Base-by-base conservation (phyloP, 306 rosid species). In the Lathyrus aphaca region DNA sequence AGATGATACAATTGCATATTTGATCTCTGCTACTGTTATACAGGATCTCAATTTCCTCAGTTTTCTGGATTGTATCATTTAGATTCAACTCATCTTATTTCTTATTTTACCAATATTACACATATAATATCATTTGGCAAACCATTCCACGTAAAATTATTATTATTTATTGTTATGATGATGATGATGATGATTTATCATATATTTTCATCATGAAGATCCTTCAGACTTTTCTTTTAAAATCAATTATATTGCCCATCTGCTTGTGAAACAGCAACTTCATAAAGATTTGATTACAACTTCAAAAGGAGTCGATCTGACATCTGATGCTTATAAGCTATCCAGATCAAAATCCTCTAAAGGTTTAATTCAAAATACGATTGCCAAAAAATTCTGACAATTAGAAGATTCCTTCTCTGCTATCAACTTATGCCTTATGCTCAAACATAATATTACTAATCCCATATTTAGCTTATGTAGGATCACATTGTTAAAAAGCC, bases 21-120 rank as follows among this genome's bases (percentile, higher is more conserved):
- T 21, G 27, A 71, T 35, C 73, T 30, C 29, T 25, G 49, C 39
- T 35, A 75, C 61, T 57, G 50, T 29, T 58, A 21, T 13, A n/a
- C n/a, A 50, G 38, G 27, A 59, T 43, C 66, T 76, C 64, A 68
- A 40, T 50, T 61, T 25, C 37, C 49, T 27, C 8, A 14, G 42
- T 66, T 64, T 71, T 53, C 37, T 57, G 14, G 6, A 71, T 38
- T 46, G 43, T 27, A 67, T 67, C 37, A 60, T 66, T 49, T 40
- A 66, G 29, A 55, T 53, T 66, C 70, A 40, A 57, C 53, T 73
- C 12, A 51, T 19, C 62, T 67, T 40, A 19, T 73, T 79, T 8
- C 42, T 67, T 5, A 40, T 39, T 29, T 43, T 44, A 19, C 43
- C 60, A 40, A 59, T 38, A 27, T 59, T 57, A 19, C 14, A 14